Conservation (phyloP, 768 basidiomycete genomes). For the Leccinum longicurvipes region DNA sequence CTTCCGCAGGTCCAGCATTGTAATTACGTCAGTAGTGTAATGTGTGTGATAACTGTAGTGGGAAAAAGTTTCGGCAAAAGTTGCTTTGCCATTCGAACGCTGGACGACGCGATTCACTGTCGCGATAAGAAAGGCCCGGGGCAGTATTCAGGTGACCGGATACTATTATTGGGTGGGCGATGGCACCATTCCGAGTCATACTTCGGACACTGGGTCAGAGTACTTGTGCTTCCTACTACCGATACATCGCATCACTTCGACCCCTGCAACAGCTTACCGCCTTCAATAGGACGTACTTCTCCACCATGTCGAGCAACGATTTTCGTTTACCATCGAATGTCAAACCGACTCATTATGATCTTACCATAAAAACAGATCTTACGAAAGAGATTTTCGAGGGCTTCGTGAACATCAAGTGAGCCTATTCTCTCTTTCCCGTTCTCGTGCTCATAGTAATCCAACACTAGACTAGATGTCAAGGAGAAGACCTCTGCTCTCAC, state of each 20-base stretch:
- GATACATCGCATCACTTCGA: not conserved
- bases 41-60: not conserved
- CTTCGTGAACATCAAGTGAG: slow-evolving; percentile 66
- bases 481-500: slow-evolving; percentile 57
- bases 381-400: slow-evolving; percentile 74
- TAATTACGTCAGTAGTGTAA: not conserved
- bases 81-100: not conserved
- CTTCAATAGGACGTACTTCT: slow-evolving; percentile 7
- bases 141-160: not conserved
- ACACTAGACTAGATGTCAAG: slow-evolving; percentile 56
- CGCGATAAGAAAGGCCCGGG: not conserved
- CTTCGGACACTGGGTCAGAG: slow-evolving; percentile 3
- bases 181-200: slow-evolving; percentile 15
- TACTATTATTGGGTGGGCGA: slow-evolving; percentile 1
- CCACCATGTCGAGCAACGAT: slow-evolving; percentile 12
- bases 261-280: not conserved
- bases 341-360: slow-evolving; percentile 72
- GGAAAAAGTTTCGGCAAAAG: not conserved
- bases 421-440: slow-evolving; percentile 2
- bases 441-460: not conserved
- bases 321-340: slow-evolving; percentile 64
- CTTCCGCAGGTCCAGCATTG: not conserved
- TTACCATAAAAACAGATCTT: slow-evolving; percentile 80
- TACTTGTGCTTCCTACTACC: not conserved
- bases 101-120: not conserved